Evolutionary conservation across 495 filamentous ascomycete species (phyloP), one percentile per base, ranked within the genome.

Genomic region (Penicillium arizonense): DNA sequence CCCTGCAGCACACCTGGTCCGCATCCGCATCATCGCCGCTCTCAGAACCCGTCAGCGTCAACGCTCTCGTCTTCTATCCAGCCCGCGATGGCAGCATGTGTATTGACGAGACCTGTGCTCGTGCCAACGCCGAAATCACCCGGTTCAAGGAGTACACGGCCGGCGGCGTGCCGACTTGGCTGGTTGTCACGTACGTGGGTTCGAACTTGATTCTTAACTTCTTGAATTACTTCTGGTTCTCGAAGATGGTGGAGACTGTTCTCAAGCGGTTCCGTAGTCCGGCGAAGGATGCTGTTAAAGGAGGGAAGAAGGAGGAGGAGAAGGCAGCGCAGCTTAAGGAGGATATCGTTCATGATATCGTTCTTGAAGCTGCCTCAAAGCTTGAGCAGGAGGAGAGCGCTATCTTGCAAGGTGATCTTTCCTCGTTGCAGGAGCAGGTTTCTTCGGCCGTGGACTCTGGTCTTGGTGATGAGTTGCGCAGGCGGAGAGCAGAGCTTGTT

Each of bases 141-240:
- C 70, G 66, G n/a, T 84, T 74, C 62, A 73, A 76, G 23, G 68
- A 77, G 8, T 73, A 74, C 49, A 72, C 72, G 11, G 60, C 63
- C 5, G 61, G 26, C 16, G 71, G 72, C 16, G 73, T 96, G 5
- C 94, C 94, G 0, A 59, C 82, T 1, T 97, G 94, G 93, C 76
- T 97, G 21, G 88, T 88, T 3, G 60, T 75, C 13, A 78, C 83
- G 23, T 97, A 97, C 61, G 72, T 96, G 2, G 76, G 71, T 3
- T 84, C 83, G 36, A 97, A 98, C 63, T 38, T 93, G 21, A 77
- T 87, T 4, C 76, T 98, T 13, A 97, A 96, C 71, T 76, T 80
- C 44, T 74, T 98, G 41, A 98, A 98, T 71, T 91, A 91, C 68
- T 92, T 85, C 74, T 98, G 94, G 94, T 97, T 96, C 70, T 84